Percentiles rank a stretch among this genome's conserved stretches.
These are phyloP conservation scores for Penicillium sumatraense DNA, from an alignment of 2,329 filamentous ascomycete genomes.

Conservation along the genomic window DNA sequence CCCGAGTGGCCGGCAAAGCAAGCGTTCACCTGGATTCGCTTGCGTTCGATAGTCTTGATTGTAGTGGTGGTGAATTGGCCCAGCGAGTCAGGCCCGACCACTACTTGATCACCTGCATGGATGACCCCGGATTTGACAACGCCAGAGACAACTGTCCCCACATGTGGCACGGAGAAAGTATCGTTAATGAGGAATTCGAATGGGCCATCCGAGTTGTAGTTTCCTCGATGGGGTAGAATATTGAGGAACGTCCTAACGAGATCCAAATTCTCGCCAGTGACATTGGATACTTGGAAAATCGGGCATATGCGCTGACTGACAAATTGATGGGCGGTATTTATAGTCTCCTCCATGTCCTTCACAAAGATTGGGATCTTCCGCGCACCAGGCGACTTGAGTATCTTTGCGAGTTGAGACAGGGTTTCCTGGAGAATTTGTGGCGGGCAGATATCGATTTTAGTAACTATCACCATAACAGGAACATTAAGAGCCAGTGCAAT, in stretches of 20 bases:
- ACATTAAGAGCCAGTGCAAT: conserved; percentile 95
- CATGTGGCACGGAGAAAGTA: conserved; percentile 96
- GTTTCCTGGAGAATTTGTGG: conserved; percentile 95
- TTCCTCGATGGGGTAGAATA: conserved; percentile 90
- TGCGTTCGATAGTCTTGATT: conserved; percentile 91
- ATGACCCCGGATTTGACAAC: conserved; percentile 87
- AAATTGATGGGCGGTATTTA: conserved; percentile 95
- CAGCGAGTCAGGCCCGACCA: conserved; percentile 87
- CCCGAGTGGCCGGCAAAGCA: conserved; percentile 91
- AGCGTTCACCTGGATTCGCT: conserved; percentile 84
- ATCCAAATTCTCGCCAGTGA: conserved; percentile 89
- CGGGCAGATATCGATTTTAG: conserved; percentile 98
- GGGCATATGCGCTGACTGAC: conserved; percentile 94
- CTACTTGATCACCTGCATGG: conserved; percentile 85
- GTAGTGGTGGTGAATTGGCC: conserved; percentile 87
- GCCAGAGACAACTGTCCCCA: conserved; percentile 93
- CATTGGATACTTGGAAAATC: conserved; percentile 97
- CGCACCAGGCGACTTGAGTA: conserved; percentile 90
- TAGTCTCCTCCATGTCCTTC: conserved; percentile 85
- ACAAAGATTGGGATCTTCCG: conserved; percentile 96
- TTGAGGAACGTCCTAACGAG: conserved; percentile 92
- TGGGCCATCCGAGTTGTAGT: conserved; percentile 83
- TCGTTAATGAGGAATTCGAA: conserved; percentile 98
- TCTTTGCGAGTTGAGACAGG: conserved; percentile 85
- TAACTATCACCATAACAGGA: conserved; percentile 95